A percentile compares a stretch with the other conserved stretches of the same genome.
These are phyloP conservation scores for Geotrichum armillariae DNA, from an alignment of 1,139 yeast species.

Conservation along the genomic window DNA sequence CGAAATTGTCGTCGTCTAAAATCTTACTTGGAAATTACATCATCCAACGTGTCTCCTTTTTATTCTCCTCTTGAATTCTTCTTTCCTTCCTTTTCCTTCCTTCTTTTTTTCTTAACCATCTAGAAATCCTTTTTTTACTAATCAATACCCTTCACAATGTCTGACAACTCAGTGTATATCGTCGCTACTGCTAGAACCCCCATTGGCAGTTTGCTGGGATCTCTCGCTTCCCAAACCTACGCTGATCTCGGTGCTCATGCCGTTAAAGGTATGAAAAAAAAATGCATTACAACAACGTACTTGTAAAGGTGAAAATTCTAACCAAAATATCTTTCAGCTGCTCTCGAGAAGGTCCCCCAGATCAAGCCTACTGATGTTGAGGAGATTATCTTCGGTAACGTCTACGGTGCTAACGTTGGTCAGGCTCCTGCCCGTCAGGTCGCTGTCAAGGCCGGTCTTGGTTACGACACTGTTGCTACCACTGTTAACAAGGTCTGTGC, in stretches of 20 bases:
- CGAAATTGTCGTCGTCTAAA: neutral
- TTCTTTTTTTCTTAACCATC: neutral
- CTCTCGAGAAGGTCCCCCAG: conserved; percentile 79
- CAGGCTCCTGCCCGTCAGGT: conserved; percentile 99
- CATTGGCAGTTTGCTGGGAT: conserved; percentile 89
- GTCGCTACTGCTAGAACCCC: conserved; percentile 94
- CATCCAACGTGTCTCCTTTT: neutral
- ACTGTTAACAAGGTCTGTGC: conserved; percentile 98
- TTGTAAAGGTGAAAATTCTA: too few species aligned
- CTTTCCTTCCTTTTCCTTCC: neutral
- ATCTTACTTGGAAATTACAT: neutral
- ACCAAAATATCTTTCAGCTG: too few species aligned
- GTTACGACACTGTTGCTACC: conserved; percentile 76
- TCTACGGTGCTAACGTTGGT: conserved; percentile 88
- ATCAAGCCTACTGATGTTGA: conserved; percentile 76
- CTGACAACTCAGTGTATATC: conserved; percentile 63
- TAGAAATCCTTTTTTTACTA: too few species aligned
- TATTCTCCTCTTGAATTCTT: neutral
- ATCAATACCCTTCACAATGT: conserved; percentile 14
- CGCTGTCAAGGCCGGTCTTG: conserved; percentile 84
- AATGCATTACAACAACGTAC: neutral
- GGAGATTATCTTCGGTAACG: conserved; percentile 92
- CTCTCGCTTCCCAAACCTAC: conserved; percentile 68
- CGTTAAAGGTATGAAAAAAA: conserved; percentile 49
- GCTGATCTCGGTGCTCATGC: conserved; percentile 91